These are phyloP conservation scores for Saccharomycopsis sp. DNA, from an alignment of 805 yeast species.

Conservation along the genomic window DNA sequence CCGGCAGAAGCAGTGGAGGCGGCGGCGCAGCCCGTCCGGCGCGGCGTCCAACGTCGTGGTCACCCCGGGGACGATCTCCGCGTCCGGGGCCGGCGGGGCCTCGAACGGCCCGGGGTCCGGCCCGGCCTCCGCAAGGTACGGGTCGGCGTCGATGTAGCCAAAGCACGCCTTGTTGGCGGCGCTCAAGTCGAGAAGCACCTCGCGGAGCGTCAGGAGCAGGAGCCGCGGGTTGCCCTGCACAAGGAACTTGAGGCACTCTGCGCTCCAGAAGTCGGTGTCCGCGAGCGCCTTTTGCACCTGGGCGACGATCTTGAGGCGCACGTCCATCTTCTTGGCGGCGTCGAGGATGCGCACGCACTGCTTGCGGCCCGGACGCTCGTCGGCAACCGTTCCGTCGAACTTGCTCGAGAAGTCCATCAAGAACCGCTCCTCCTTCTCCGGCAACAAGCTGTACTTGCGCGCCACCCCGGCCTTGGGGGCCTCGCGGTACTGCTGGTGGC, in stretches of 20 bases:
- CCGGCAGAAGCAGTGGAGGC: conserved; percentile 52
- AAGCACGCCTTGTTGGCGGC: conserved; percentile 4
- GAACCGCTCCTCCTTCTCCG: conserved; percentile 4
- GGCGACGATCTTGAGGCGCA: conserved; percentile 20
- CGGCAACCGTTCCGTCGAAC: conserved; percentile 28
- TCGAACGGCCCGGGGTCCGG: no score
- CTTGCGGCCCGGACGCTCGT: conserved; percentile 28
- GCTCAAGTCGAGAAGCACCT: conserved; percentile 3
- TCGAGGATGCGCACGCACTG: conserved; percentile 27
- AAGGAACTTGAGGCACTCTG: conserved; percentile 29
- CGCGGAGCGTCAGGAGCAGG: conserved; percentile 17
- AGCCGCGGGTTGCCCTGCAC: conserved; percentile 32
- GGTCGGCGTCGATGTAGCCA: conserved; percentile 4
- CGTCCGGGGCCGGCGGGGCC: no score
- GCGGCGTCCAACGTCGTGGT: neutral
- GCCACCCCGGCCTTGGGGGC: neutral
- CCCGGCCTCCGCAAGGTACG: no score
- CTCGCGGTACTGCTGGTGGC: neutral
- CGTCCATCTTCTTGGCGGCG: conserved; percentile 17
- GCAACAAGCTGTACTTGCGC: neutral
- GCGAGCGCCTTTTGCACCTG: conserved; percentile 23
- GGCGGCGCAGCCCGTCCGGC: neutral
- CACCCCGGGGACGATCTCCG: no score
- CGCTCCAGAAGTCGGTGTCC: conserved; percentile 34
- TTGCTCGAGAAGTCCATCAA: conserved; percentile 13